These are phyloP conservation scores for Lachnellula subtilissima DNA, from an alignment of 2,329 filamentous ascomycete genomes.

Conservation along the genomic window DNA sequence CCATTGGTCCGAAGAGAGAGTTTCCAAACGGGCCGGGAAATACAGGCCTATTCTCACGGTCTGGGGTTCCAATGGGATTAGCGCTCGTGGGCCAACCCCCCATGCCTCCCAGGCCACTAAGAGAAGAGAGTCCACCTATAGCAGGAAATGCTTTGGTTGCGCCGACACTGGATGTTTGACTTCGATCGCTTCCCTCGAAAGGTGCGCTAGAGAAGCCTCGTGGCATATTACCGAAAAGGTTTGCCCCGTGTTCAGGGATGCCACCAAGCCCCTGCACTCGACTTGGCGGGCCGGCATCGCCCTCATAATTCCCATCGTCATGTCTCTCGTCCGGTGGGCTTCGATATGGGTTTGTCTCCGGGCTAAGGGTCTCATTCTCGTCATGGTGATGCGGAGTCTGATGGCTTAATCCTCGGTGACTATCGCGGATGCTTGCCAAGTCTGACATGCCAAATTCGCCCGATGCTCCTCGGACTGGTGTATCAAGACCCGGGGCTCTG, in stretches of 20 bases:
- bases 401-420: constrained; percentile 39
- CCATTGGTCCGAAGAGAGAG: constrained; percentile 72
- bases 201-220: constrained; percentile 43
- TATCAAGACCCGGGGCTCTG: constrained; percentile 40
- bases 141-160: constrained; percentile 65
- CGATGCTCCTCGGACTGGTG: constrained; percentile 37
- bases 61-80: constrained; percentile 62
- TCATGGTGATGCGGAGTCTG: constrained; percentile 36
- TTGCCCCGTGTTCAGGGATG: constrained; percentile 45
- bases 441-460: constrained; percentile 60
- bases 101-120: constrained; percentile 44
- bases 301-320: constrained; percentile 41
- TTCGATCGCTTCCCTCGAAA: constrained; percentile 74
- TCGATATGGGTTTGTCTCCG: constrained; percentile 93
- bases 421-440: constrained; percentile 52
- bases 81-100: constrained; percentile 46
- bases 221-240: constrained; percentile 50
- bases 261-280: constrained; percentile 48
- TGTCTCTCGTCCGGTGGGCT: constrained; percentile 74
- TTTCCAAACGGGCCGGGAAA: constrained; percentile 65
- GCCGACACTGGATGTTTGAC: constrained; percentile 85
- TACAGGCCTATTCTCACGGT: constrained; percentile 51
- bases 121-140: constrained; percentile 53
- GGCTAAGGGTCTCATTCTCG: constrained; percentile 73
- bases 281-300: constrained; percentile 36